Evolutionary conservation across 768 basidiomycete species (phyloP).

Genomic region (Amanita subjunquillea): DNA sequence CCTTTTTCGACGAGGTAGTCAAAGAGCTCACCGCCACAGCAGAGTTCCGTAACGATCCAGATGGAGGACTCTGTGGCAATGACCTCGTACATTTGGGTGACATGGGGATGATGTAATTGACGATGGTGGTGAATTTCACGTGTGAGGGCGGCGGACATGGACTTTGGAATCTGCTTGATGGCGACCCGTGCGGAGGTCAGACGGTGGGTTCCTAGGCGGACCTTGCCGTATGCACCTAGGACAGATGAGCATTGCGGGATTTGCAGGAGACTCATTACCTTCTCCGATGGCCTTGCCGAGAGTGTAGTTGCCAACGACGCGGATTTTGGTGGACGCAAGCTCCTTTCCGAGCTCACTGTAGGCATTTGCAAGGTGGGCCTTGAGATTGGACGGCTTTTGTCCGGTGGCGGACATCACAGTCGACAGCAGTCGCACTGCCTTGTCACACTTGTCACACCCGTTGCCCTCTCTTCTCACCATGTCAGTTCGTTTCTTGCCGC

Average conservation of each 20-base stretch:
- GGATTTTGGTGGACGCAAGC: constrained; percentile 81
- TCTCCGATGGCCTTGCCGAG: constrained; percentile 91
- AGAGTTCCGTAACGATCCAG: constrained; percentile 97
- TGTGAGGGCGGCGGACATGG: constrained; percentile 82
- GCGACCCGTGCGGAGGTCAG: constrained; percentile 88
- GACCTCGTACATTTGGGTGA: constrained; percentile 95
- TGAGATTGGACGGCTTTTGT: constrained; percentile 66
- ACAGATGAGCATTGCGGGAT: constrained; percentile 1
- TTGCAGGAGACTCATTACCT: constrained; percentile 36
- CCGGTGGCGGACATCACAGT: constrained; percentile 34
- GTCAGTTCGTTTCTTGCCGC: constrained; percentile 6
- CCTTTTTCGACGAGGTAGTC: constrained; percentile 97
- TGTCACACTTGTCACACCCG: constrained; percentile 1
- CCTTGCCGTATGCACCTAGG: constrained; percentile 90
- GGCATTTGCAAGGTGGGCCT: constrained; percentile 84
- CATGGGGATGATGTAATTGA: constrained; percentile 89
- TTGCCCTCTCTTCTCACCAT: constrained; percentile 2
- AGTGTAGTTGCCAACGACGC: constrained; percentile 91
- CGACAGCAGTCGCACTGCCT: neutral
- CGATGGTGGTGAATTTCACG: constrained; percentile 98
- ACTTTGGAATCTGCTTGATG: constrained; percentile 96
- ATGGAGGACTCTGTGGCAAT: constrained; percentile 93
- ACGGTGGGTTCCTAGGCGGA: constrained; percentile 89
- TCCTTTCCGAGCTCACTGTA: constrained; percentile 98
- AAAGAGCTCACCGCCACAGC: constrained; percentile 94